Evolutionary conservation across 1,284 basidiomycete genomes (phyloP).

Genomic region (Papiliotrema fonsecae): DNA sequence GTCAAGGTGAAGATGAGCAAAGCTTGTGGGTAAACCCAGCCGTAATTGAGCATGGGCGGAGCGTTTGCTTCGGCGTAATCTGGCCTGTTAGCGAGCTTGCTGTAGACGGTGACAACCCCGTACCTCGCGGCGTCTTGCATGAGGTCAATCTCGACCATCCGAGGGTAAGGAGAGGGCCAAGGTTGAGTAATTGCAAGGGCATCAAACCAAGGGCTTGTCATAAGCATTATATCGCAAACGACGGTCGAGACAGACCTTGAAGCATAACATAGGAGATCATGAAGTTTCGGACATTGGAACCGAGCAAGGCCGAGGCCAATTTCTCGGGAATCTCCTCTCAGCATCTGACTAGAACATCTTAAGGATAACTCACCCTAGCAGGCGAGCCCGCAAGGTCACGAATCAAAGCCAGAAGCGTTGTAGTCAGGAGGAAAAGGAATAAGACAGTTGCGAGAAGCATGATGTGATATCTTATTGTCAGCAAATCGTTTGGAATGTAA

Average conservation of each 20-base stretch:
- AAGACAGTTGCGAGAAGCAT: slow-evolving; percentile 92
- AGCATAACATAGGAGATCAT: slow-evolving; percentile 94
- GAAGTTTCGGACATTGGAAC: slow-evolving; percentile 68
- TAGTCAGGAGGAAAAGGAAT: slow-evolving; percentile 88
- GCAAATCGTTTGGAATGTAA: no score
- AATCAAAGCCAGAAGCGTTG: slow-evolving; percentile 82
- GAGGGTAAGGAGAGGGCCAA: slow-evolving; percentile 75
- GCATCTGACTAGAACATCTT: neutral
- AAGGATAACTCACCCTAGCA: slow-evolving; percentile 42
- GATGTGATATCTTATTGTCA: slow-evolving; percentile 69
- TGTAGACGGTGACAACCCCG: slow-evolving; percentile 14
- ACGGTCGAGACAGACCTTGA: slow-evolving; percentile 57
- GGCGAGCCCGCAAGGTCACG: slow-evolving; percentile 82
- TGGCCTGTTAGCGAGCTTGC: slow-evolving; percentile 29
- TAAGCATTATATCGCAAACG: neutral
- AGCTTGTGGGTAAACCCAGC: slow-evolving; percentile 84
- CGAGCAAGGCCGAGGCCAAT: slow-evolving; percentile 70
- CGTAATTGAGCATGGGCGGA: slow-evolving; percentile 93
- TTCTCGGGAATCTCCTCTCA: slow-evolving; percentile 72
- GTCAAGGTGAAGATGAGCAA: slow-evolving; percentile 94
- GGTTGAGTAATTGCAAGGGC: slow-evolving; percentile 86
- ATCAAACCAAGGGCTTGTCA: slow-evolving; percentile 78
- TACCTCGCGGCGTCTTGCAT: slow-evolving; percentile 77
- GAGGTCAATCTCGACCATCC: slow-evolving; percentile 65
- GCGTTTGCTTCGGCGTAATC: slow-evolving; percentile 96